A percentile compares a stretch with the other conserved stretches of the same genome.
Conservation (phyloP, 1,139 yeast species). For the Diutina catenulata region DNA sequence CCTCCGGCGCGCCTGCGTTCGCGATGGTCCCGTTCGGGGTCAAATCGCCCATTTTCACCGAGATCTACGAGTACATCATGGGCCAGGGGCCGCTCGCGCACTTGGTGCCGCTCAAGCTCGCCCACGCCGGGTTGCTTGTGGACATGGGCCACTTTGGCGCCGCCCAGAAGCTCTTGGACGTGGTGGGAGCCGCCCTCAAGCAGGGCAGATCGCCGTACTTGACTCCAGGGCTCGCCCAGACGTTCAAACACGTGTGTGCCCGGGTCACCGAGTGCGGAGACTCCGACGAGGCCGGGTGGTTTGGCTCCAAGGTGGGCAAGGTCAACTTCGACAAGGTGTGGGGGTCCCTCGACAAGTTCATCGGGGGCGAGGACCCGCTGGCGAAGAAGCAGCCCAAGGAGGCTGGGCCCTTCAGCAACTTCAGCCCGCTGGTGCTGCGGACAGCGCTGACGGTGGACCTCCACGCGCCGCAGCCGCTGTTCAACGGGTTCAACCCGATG, state of each 20-base stretch:
- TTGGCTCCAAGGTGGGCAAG: constrained; percentile 50
- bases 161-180: constrained; percentile 51
- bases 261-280: constrained; percentile 34
- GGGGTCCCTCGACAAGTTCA: constrained; percentile 84
- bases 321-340: constrained; percentile 79
- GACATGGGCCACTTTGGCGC: constrained; percentile 49
- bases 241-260: constrained; percentile 28
- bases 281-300: constrained; percentile 43
- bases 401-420: constrained; percentile 60
- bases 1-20: constrained; percentile 18
- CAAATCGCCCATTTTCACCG: constrained; percentile 41
- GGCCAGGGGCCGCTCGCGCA: constrained; percentile 36
- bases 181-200: constrained; percentile 33
- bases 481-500: constrained; percentile 3
- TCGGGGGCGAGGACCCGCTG: constrained; percentile 67
- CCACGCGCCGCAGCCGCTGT: constrained; percentile 10
- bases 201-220: constrained; percentile 24
- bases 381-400: constrained; percentile 27
- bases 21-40: constrained; percentile 17
- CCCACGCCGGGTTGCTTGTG: constrained; percentile 51
- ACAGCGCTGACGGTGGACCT: constrained; percentile 38
- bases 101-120: constrained; percentile 41
- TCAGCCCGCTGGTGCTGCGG: constrained; percentile 53
- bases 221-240: constrained; percentile 22
- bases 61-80: constrained; percentile 54